Percentiles rank a stretch among this genome's conserved stretches.
Evolutionary conservation across 2,329 filamentous ascomycete species (phyloP).

Genomic region (Xylaria sp.): DNA sequence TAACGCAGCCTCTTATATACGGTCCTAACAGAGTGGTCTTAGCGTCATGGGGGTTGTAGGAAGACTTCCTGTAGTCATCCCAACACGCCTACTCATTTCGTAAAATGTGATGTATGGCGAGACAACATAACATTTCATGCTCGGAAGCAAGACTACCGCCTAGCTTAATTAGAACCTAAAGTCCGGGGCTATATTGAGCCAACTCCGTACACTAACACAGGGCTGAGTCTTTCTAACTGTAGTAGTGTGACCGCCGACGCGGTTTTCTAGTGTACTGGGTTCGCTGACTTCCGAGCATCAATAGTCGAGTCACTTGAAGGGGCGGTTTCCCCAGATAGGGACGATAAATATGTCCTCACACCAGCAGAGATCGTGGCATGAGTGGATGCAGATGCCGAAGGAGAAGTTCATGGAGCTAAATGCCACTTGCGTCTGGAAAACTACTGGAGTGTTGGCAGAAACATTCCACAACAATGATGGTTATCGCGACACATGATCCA

Average conservation of each 20-base stretch:
- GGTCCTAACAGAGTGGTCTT: too few species aligned
- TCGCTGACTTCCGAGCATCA: not conserved
- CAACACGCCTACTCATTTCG: too few species aligned
- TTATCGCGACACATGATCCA: not conserved
- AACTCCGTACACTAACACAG: not conserved
- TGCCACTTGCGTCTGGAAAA: not conserved
- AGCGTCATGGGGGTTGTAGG: too few species aligned
- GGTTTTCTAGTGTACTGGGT: not conserved
- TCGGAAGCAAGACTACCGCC: too few species aligned
- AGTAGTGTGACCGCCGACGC: not conserved
- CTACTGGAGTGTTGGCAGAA: not conserved
- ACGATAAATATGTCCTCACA: not conserved
- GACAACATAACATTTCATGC: too few species aligned
- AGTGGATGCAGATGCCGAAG: not conserved
- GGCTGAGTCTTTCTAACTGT: not conserved
- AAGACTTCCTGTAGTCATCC: too few species aligned
- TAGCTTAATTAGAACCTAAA: too few species aligned
- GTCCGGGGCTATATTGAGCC: not conserved
- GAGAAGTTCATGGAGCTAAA: not conserved
- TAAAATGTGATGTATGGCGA: too few species aligned
- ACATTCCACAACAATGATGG: not conserved
- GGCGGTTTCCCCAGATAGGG: not conserved
- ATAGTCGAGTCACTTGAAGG: not conserved
- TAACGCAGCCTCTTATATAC: too few species aligned
- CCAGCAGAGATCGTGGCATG: not conserved